phyloP scores from a whole-genome alignment of 148 eudicot genomes.

The Fagopyrum tataricum region DNA sequence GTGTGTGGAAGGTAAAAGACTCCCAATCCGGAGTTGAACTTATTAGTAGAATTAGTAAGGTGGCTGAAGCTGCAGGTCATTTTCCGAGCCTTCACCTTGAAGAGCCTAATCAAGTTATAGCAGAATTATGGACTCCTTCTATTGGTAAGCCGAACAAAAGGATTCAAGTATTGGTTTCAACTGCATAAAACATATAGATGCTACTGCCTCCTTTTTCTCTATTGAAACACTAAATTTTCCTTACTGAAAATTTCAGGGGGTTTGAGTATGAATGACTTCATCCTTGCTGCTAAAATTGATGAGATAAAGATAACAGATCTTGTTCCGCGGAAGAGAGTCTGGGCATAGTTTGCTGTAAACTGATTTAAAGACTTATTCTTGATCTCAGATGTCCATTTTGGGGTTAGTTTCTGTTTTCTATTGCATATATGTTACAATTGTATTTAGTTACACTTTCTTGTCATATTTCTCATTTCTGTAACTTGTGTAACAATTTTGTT shows the following conservation, averaged over 20 bases:
- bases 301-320: conserved; percentile 80
- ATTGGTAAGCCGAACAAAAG: conserved; percentile 31
- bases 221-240: neutral
- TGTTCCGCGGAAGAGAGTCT: conserved; percentile 63
- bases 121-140: conserved; percentile 61
- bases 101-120: conserved; percentile 58
- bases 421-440: conserved; percentile 1
- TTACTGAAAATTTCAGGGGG: conserved; percentile 51
- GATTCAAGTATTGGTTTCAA: neutral
- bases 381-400: neutral
- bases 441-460: conserved; percentile 1
- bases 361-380: neutral
- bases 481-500: neutral
- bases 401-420: neutral
- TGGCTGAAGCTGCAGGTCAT: conserved; percentile 49
- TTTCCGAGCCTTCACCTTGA: conserved; percentile 55
- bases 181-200: neutral
- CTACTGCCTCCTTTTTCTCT: neutral
- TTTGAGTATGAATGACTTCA: conserved; percentile 83
- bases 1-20: conserved; percentile 87
- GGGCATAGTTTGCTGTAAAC: conserved; percentile 43
- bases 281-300: conserved; percentile 90
- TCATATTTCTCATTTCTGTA: conserved; percentile 5
- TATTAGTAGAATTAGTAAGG: conserved; percentile 42
- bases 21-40: conserved; percentile 56